Evolutionary conservation across 352 stramenopile genomes (phyloP).

Genomic region (Pythium vanterpoolii): DNA sequence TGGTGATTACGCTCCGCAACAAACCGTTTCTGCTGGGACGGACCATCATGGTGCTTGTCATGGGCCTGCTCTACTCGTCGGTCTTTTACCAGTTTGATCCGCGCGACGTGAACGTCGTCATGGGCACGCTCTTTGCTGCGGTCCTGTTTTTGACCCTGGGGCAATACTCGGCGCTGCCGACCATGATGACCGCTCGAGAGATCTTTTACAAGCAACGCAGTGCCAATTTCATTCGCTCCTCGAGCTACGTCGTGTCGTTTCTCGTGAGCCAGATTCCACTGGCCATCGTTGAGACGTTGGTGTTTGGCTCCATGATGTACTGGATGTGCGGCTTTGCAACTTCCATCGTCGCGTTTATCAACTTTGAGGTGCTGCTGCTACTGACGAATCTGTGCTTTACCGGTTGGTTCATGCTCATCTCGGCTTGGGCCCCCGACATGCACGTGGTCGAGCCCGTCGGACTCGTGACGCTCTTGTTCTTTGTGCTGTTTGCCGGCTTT

Average conservation of each 20-base stretch:
- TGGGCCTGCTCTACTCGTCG: constrained; percentile 20
- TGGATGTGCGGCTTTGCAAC: constrained; percentile 53
- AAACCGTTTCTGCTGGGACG: constrained; percentile 22
- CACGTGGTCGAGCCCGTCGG: constrained; percentile 26
- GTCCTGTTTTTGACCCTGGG: neutral
- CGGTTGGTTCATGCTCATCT: constrained; percentile 26
- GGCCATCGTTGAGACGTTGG: constrained; percentile 41
- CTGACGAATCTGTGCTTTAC: constrained; percentile 28
- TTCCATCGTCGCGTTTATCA: constrained; percentile 20
- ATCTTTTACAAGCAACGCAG: constrained; percentile 71
- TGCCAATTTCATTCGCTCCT: constrained; percentile 56
- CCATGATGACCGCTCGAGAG: constrained; percentile 37
- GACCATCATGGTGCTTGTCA: constrained; percentile 24
- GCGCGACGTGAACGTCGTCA: constrained; percentile 25
- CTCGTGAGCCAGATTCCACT: constrained; percentile 26
- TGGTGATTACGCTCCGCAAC: constrained; percentile 44
- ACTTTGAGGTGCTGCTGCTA: constrained; percentile 29
- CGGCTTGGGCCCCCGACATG: constrained; percentile 14
- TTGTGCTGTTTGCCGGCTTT: constrained; percentile 37
- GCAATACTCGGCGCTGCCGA: constrained; percentile 52
- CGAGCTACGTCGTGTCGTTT: constrained; percentile 48
- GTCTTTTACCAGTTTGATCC: constrained; percentile 26
- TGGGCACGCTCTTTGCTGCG: constrained; percentile 34
- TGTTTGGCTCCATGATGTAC: constrained; percentile 75
- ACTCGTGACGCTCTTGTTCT: constrained; percentile 26